Conservation (phyloP, 495 filamentous ascomycete genomes). For the Thozetella sp. region DNA sequence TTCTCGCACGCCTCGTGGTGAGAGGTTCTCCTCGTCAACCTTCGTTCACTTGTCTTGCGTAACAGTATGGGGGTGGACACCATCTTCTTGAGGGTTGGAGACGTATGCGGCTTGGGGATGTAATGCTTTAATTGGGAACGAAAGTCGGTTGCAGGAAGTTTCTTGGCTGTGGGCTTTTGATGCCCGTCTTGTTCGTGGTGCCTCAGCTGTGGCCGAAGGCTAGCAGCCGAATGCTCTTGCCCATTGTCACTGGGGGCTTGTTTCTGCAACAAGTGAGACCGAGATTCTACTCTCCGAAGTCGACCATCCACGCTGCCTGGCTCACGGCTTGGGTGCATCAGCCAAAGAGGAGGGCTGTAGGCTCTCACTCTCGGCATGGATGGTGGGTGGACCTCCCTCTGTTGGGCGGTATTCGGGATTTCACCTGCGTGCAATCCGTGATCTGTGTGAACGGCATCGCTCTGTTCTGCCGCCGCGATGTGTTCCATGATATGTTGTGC, state of each 20-base stretch:
- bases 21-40: not conserved
- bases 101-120: not conserved
- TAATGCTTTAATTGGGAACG: not conserved
- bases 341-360: conserved; percentile 35
- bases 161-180: not conserved
- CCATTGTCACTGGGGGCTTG: not conserved
- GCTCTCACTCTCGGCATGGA: conserved; percentile 21
- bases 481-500: conserved; percentile 9
- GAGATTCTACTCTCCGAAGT: conserved; percentile 12
- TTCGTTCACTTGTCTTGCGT: not conserved
- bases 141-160: not conserved
- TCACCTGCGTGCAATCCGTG: not conserved
- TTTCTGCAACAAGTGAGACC: not conserved
- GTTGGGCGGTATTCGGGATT: conserved; percentile 1
- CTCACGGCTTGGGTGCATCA: conserved; percentile 25
- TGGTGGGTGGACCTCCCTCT: not conserved
- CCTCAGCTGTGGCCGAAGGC: not conserved
- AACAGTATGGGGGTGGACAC: not conserved
- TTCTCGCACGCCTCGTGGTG: not conserved
- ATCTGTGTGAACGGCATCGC: not conserved
- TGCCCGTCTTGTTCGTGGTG: conserved; percentile 1
- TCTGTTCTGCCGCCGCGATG: conserved; percentile 1
- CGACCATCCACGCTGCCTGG: conserved; percentile 21
- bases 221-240: not conserved
- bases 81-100: not conserved